A percentile compares a stretch with the other conserved stretches of the same genome.
Conservation (phyloP, 805 yeast genomes). For the Tetrapisispora phaffii region DNA sequence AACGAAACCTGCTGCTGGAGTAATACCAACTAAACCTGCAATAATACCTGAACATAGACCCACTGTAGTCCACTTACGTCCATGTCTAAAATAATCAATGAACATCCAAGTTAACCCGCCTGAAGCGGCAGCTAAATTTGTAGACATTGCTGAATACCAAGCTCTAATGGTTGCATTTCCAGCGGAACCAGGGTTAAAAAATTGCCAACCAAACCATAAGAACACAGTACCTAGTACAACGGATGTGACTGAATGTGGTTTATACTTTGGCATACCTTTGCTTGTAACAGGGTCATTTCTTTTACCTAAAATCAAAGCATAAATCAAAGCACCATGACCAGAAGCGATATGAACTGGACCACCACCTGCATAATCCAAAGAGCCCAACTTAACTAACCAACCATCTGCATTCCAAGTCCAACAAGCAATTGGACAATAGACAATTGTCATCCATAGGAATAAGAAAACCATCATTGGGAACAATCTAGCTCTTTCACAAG, state of each 20-base stretch:
- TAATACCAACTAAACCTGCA: slow-evolving; percentile 88
- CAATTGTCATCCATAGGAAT: slow-evolving; percentile 89
- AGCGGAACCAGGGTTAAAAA: slow-evolving; percentile 96
- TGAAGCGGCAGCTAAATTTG: slow-evolving; percentile 85
- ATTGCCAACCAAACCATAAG: slow-evolving; percentile 94
- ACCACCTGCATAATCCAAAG: slow-evolving; percentile 96
- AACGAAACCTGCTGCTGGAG: slow-evolving; percentile 95
- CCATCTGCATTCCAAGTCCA: slow-evolving; percentile 97
- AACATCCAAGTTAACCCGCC: slow-evolving; percentile 95
- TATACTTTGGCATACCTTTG: slow-evolving; percentile 72
- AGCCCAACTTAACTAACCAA: slow-evolving; percentile 77
- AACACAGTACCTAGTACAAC: slow-evolving; percentile 89
- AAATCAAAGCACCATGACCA: slow-evolving; percentile 91
- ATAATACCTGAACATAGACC: slow-evolving; percentile 92
- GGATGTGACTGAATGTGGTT: slow-evolving; percentile 86
- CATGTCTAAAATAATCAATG: slow-evolving; percentile 77
- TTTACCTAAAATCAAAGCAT: slow-evolving; percentile 85
- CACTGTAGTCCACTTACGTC: slow-evolving; percentile 84
- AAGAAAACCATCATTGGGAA: slow-evolving; percentile 95
- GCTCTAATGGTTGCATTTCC: slow-evolving; percentile 90
- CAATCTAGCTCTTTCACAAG: slow-evolving; percentile 91
- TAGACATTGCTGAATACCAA: slow-evolving; percentile 87
- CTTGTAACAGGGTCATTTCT: slow-evolving; percentile 68
- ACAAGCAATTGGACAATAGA: slow-evolving; percentile 90
- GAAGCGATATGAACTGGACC: slow-evolving; percentile 95